Percentiles rank a stretch among this genome's conserved stretches.
These are phyloP conservation scores for Terfezia claveryi DNA, from an alignment of 495 filamentous ascomycete genomes.

Conservation along the genomic window DNA sequence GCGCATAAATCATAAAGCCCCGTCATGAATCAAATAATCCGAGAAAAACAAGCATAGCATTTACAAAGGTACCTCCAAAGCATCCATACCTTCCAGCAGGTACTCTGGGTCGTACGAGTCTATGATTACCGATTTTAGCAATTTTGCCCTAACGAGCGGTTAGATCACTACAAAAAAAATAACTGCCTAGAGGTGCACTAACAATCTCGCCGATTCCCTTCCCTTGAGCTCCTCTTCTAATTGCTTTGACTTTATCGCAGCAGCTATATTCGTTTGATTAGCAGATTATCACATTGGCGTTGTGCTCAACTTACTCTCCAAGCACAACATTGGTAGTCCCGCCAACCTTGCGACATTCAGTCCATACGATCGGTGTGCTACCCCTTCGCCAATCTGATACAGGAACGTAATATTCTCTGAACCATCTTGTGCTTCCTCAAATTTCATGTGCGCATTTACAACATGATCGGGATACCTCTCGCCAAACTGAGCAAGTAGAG, in stretches of 20 bases:
- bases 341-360: conserved; percentile 82
- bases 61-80: neutral
- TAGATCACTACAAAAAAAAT: neutral
- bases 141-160: neutral
- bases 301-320: conserved; percentile 17
- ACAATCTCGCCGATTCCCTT: conserved; percentile 25
- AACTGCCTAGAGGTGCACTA: neutral
- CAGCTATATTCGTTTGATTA: conserved; percentile 29
- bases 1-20: too few species aligned
- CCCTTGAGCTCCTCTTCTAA: conserved; percentile 52
- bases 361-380: conserved; percentile 83
- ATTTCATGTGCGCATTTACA: conserved; percentile 28
- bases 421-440: conserved; percentile 17
- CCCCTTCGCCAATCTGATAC: conserved; percentile 65
- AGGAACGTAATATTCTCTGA: conserved; percentile 50
- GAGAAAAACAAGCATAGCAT: too few species aligned
- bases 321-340: conserved; percentile 47
- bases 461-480: conserved; percentile 30
- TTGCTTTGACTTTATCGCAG: conserved; percentile 53
- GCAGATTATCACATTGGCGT: too few species aligned
- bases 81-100: neutral
- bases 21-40: too few species aligned
- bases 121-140: neutral
- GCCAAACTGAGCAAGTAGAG: conserved; percentile 52
- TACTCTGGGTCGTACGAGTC: neutral